A percentile compares a stretch with the other conserved stretches of the same genome.
Evolutionary conservation across 371 early-diverging fungal genomes (phyloP).

Genomic region (Mucor plumbeus): DNA sequence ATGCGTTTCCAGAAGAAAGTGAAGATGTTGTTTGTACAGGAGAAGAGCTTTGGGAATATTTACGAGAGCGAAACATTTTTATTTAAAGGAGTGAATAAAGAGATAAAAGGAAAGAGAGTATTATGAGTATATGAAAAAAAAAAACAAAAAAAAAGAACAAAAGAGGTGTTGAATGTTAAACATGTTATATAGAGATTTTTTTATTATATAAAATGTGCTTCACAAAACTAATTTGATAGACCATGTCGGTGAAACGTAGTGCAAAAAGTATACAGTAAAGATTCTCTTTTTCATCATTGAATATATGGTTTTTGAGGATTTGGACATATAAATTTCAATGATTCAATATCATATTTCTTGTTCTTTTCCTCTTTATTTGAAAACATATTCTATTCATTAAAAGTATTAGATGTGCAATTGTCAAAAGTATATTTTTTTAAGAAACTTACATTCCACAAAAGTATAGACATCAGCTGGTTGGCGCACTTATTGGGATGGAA

Average conservation of each 20-base stretch:
- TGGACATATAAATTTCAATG: slow-evolving; percentile 53
- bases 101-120: slow-evolving; percentile 9
- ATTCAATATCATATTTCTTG: slow-evolving; percentile 36
- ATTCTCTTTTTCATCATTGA: slow-evolving; percentile 27
- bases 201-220: slow-evolving; percentile 13
- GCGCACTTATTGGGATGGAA: slow-evolving; percentile 73
- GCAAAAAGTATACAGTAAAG: slow-evolving; percentile 9
- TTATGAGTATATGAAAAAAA: not conserved
- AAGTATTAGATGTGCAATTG: not conserved
- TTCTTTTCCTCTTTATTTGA: slow-evolving; percentile 47
- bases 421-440: not conserved
- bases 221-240: slow-evolving; percentile 24
- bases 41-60: slow-evolving; percentile 7
- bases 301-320: slow-evolving; percentile 57
- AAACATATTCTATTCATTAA: slow-evolving; percentile 57
- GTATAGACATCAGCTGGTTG: slow-evolving; percentile 67
- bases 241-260: slow-evolving; percentile 19
- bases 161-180: not conserved
- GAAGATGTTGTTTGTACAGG: slow-evolving; percentile 26
- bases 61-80: slow-evolving; percentile 30
- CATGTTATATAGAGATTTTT: not conserved
- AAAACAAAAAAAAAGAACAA: slow-evolving; percentile 13
- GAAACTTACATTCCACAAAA: slow-evolving; percentile 65
- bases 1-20: slow-evolving; percentile 39
- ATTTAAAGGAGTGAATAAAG: too few species aligned